Base-by-base conservation (phyloP, 768 basidiomycete genomes). In the Paxillus involutus region DNA sequence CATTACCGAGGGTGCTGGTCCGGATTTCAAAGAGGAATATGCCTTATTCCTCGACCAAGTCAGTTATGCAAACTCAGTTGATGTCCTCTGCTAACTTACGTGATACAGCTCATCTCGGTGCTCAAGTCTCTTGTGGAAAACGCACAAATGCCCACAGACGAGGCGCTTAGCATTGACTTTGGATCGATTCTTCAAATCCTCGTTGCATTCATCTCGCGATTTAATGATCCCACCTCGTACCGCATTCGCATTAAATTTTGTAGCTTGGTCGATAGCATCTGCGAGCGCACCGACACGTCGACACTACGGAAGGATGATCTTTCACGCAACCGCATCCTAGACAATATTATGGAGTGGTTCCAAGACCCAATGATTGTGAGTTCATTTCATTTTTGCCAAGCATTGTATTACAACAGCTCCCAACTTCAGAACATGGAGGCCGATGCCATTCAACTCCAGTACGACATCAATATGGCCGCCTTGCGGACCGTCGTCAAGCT, bases 261-360 rank as follows among this genome's bases (percentile, higher is more conserved):
- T 60, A 70, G 74, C 24, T 77, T 94, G 32, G 84, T 84, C 58
- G 89, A 90, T 55, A 80, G 77, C 41, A 77, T 88, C 14, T 84
- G 88, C 61, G 77, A 79, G 39, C 82, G 85, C 21, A 73, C 77
- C 4, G 86, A 88, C 51, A 75, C 77, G 7, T 66, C 91, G 19
- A 78, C 79, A 21, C 66, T 88, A 58, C 85, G 85, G 14, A 89
- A 86, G 66, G 88, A 90, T 60, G 82, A 77, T 56, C 69, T 72
- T 50, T 76, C 83, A 13, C 82, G 91, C 12, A 88, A 91, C 65
- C 76, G 78, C 36, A 80, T 93, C 37, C 75, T 93, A 24, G 90
- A 94, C 55, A 78, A 81, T 32, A 73, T 95, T n/a, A 75, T 87
- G 65, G 84, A 88, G 42, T 96, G 93, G 93, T 82, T 90, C 40